Base-by-base conservation (phyloP, 441 rosid species). In the Erodium moschatum region DNA sequence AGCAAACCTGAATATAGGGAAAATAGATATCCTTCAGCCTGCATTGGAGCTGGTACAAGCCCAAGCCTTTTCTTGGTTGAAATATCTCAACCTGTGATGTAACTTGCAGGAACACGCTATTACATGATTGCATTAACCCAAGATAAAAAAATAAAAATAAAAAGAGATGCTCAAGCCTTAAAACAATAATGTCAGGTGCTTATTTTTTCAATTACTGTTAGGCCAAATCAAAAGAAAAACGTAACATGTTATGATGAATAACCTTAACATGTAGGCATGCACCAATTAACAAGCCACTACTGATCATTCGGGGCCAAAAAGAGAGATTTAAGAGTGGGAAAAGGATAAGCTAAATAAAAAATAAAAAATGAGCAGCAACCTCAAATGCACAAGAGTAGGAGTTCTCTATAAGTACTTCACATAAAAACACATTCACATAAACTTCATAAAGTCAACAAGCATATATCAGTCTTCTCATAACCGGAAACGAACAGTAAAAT, bases 11-110 rank as follows among this genome's bases (percentile, higher is more conserved):
- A 69, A 91, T 82, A 70, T 89, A 91, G 8, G 96, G 93, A 70
- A 89, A 91, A 67, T 89, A 91, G 54, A 89, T 87, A 79, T 91
- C 97, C 89, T 91, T 91, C 69, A 91, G 82, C 68, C 70, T 82
- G 82, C 93, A 89, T 48, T 67, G 82, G 68, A 88, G 86, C 70
- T 82, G 83, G 76, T 35, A 46, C 70, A 54, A 31, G 56, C 82
- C 80, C 62, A 80, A 68, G 18, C 69, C 68, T 64, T 72, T 33
- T 70, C 73, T 81, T 9, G 80, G 78, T 70, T 78, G 79, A 42
- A 76, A 80, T 65, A 90, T 84, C 77, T 81, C 88, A 67, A 90
- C 88, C 95, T 88, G 78, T 33, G 64, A 70, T 80, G 38, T n/a
- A 60, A 52, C 69, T 24, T 42, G 33, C 56, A 27, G 9, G 77